A percentile compares a stretch with the other conserved stretches of the same genome.
These are phyloP conservation scores for Scheffersomyces stambukii DNA, from an alignment of 1,139 yeast species.

Conservation along the genomic window DNA sequence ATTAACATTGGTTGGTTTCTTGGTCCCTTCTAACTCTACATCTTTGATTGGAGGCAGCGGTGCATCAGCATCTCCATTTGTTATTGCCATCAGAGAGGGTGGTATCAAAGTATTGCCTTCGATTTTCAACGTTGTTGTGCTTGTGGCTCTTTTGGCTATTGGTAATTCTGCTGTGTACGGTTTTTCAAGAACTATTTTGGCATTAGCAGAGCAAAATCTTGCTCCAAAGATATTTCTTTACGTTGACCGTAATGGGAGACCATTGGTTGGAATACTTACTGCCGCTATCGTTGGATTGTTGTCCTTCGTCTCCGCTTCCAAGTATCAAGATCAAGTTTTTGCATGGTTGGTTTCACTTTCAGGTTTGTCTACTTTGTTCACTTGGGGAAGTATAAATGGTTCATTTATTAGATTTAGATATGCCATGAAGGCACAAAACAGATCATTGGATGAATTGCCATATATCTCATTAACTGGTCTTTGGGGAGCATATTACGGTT, in stretches of 20 bases:
- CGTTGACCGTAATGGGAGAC: slow-evolving; percentile 41
- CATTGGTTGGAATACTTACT: slow-evolving; percentile 33
- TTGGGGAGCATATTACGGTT: slow-evolving; percentile 34
- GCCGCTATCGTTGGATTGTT: slow-evolving; percentile 36
- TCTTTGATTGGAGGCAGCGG: slow-evolving; percentile 28
- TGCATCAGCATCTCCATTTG: slow-evolving; percentile 40
- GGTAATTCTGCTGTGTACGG: slow-evolving; percentile 46
- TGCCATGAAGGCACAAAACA: slow-evolving; percentile 28
- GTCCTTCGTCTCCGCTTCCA: slow-evolving; percentile 40
- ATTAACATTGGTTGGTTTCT: slow-evolving; percentile 36
- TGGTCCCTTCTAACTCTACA: slow-evolving; percentile 31
- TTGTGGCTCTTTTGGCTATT: slow-evolving; percentile 39
- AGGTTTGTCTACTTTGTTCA: slow-evolving; percentile 39
- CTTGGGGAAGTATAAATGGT: slow-evolving; percentile 40
- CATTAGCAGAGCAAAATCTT: slow-evolving; percentile 38
- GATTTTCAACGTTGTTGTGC: slow-evolving; percentile 39
- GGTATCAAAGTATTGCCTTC: slow-evolving; percentile 41
- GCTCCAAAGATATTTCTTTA: slow-evolving; percentile 34
- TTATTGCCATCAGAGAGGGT: slow-evolving; percentile 39
- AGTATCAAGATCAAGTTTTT: slow-evolving; percentile 33
- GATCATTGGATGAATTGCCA: slow-evolving; percentile 32
- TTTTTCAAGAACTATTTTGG: slow-evolving; percentile 38
- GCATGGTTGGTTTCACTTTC: slow-evolving; percentile 40
- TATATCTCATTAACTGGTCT: slow-evolving; percentile 36
- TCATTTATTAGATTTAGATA: slow-evolving; percentile 37